Conservation (phyloP, 2,329 filamentous ascomycete genomes). For the Xenoacremonium recifei region DNA sequence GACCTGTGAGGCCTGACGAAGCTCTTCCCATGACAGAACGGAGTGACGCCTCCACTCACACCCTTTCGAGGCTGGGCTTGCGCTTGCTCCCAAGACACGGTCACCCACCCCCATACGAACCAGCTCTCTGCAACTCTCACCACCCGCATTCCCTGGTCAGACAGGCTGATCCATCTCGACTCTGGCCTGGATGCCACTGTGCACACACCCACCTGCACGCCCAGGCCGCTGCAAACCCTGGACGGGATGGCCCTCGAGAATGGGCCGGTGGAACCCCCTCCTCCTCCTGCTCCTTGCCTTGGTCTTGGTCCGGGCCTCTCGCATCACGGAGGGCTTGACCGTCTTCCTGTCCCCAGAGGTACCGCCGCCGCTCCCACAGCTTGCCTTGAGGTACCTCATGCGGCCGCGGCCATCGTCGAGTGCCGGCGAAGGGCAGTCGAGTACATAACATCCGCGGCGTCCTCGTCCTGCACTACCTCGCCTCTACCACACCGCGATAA, state of each 20-base stretch:
- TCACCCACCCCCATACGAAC: slow-evolving; percentile 1
- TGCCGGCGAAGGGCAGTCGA: slow-evolving; percentile 21
- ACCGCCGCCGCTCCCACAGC: slow-evolving; percentile 14
- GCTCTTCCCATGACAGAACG: slow-evolving; percentile 12
- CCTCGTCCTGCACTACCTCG: slow-evolving; percentile 22
- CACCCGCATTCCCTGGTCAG: not conserved
- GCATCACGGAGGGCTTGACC: slow-evolving; percentile 5
- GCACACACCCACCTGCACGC: not conserved
- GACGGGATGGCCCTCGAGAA: too few species aligned
- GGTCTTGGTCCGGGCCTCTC: not conserved
- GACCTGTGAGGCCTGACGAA: slow-evolving; percentile 27
- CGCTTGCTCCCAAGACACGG: slow-evolving; percentile 8
- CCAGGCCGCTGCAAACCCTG: too few species aligned
- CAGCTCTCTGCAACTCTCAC: not conserved
- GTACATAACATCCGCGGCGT: slow-evolving; percentile 28
- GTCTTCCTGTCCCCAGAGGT: slow-evolving; percentile 17
- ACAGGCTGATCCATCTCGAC: not conserved
- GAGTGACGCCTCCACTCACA: slow-evolving; percentile 25
- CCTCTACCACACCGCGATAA: slow-evolving; percentile 13
- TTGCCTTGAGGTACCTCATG: slow-evolving; percentile 15
- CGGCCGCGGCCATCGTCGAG: slow-evolving; percentile 17
- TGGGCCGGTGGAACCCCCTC: too few species aligned
- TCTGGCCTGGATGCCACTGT: not conserved
- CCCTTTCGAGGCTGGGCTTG: too few species aligned
- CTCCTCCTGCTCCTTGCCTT: not conserved